Percentiles rank a stretch among this genome's conserved stretches.
Evolutionary conservation across 2,329 filamentous ascomycete species (phyloP).

Genomic region (Venturia asperata): DNA sequence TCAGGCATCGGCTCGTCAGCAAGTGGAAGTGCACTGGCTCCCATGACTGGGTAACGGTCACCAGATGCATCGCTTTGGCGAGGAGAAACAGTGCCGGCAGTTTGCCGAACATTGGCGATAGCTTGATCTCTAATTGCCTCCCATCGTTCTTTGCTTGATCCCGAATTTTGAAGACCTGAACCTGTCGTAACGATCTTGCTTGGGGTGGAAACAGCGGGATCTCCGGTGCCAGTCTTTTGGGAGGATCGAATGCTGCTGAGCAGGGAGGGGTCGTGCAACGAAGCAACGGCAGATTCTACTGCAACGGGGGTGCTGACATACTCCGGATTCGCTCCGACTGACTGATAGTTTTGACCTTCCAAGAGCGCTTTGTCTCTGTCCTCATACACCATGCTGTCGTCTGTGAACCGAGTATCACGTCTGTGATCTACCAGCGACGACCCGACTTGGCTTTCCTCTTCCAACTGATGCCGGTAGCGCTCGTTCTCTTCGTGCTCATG

Average conservation of each 20-base stretch:
- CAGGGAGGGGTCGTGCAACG: slow-evolving; percentile 75
- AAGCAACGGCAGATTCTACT: slow-evolving; percentile 86
- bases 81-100: slow-evolving; percentile 36
- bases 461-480: slow-evolving; percentile 42
- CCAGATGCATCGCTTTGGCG: slow-evolving; percentile 48
- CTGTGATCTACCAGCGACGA: slow-evolving; percentile 34
- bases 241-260: slow-evolving; percentile 45
- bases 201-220: not conserved
- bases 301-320: slow-evolving; percentile 65
- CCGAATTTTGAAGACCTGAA: slow-evolving; percentile 1
- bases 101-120: slow-evolving; percentile 16
- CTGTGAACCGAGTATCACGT: slow-evolving; percentile 27
- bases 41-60: slow-evolving; percentile 46
- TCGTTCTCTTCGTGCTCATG: slow-evolving; percentile 54
- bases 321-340: slow-evolving; percentile 65
- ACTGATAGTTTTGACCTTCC: slow-evolving; percentile 63
- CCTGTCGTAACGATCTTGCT: not conserved
- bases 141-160: slow-evolving; percentile 15
- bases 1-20: slow-evolving; percentile 67
- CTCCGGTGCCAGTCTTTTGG: slow-evolving; percentile 23
- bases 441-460: slow-evolving; percentile 39
- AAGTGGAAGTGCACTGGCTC: slow-evolving; percentile 62
- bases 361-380: slow-evolving; percentile 47
- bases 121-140: slow-evolving; percentile 19
- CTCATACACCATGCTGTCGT: slow-evolving; percentile 41